Evolutionary conservation across 176 grass and related monocot genomes (phyloP).

Genomic region (Bonia amplexicaulis): DNA sequence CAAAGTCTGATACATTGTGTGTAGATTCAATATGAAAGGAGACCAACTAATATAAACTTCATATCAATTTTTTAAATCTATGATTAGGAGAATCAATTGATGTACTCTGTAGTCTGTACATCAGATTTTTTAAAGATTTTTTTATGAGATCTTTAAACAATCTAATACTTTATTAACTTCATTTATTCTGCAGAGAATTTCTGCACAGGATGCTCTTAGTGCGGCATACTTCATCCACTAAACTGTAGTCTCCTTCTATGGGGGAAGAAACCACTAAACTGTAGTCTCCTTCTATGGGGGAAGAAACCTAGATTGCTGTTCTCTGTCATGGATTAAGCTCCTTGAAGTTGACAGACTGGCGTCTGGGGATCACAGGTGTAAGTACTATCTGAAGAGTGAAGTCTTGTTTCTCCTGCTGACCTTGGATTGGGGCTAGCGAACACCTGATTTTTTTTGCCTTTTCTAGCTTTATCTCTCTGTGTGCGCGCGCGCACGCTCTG

Average conservation of each 20-base stretch:
- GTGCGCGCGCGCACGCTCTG: too few relatives aligned
- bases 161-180: conserved; percentile 7
- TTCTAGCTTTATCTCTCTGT: not conserved
- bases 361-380: conserved; percentile 19
- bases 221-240: conserved; percentile 50
- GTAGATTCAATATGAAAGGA: not conserved
- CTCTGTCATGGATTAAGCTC: not conserved
- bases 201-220: conserved; percentile 57
- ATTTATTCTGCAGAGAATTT: conserved; percentile 52
- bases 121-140: not conserved
- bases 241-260: not conserved
- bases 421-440: conserved; percentile 20
- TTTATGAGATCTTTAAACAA: not conserved
- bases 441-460: not conserved
- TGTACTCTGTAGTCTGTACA: not conserved
- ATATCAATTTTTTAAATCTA: not conserved
- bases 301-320: conserved; percentile 22
- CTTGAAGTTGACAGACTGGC: not conserved
- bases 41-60: not conserved
- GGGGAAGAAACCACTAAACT: not conserved
- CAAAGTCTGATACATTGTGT: not conserved
- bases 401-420: conserved; percentile 34
- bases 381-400: conserved; percentile 36
- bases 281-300: not conserved
- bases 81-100: not conserved